Base-by-base conservation (phyloP, 345 rosid species). In the Salix exigua region DNA sequence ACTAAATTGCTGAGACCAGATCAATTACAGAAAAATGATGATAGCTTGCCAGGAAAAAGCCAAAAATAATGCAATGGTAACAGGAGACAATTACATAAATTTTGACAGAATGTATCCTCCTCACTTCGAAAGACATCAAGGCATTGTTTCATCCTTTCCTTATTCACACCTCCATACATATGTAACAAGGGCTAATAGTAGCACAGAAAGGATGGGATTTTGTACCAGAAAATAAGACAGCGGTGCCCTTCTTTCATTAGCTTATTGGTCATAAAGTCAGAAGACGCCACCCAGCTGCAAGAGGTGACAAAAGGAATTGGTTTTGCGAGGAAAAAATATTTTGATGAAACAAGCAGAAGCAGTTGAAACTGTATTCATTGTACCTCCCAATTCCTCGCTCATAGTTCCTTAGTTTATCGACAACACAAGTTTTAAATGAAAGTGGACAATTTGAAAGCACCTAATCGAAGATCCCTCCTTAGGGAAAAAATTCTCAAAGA, bases 201-300 rank as follows among this genome's bases (percentile, higher is more conserved):
- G 3, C 11, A 37, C 18, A 25, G 19, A 67, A 26, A 19, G 44
- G 68, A 33, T 46, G 71, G 8, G 14, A 71, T 30, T 2, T 21
- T 23, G 19, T 40, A 48, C 55, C 18, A 17, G 18, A 67, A 71
- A 4, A 11, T 30, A 66, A 58, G 42, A 9, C 30, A 28, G 48
- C 63, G 12, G 35, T 25, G 37, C 23, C 19, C 10, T n/a, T 31
- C 69, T 16, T 28, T 51, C 6, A 8, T 16, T 4, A 58, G 71
- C 55, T 63, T 68, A 10, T 18, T 5, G 5, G 55, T 63, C n/a
- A 11, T 14, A 37, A 25, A 6, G 18, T 82, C 80, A 83, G 25
- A 83, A 67, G 77, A 73, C 44, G 53, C 83, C 86, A 5, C 87
- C 87, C 75, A 85, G 63, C 85, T 85, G 83, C 74, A 77, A 18